Base-by-base conservation (phyloP, 257 asterid species). In the Ehretia macrophylla region DNA sequence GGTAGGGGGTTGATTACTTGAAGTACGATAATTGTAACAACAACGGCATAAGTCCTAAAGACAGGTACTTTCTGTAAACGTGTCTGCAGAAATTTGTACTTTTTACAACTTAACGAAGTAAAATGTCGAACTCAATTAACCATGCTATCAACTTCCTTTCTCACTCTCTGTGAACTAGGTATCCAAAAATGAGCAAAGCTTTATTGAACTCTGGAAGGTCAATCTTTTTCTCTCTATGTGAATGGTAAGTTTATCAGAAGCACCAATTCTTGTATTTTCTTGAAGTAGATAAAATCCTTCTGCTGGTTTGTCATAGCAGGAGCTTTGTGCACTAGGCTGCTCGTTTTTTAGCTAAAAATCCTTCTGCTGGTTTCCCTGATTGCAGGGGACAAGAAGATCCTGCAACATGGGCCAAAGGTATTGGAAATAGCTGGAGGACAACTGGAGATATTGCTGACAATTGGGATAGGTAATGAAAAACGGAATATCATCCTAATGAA, bases 401-500 rank as follows among this genome's bases (percentile, higher is more conserved):
- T 38, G 99, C 99, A 17, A 88, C 97, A 39, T 92, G 99, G 99
- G 99, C 91, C 38, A 75, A 74, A 61, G 63, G 81, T 17, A 35
- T 86, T 4, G 96, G 91, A 53, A 86, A 92, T 77, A 92, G 99
- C 62, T 92, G 97, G 99, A 81, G 99, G 73, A 92, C 96, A 23
- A 92, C 97, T 4, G 96, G 94, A 62, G 99, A 92, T 71, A 88
- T 92, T 51, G 40, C 63, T 5, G 97, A 92, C 66, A 63, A 69
- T 48, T 92, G 99, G 99, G 62, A 62, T 56, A 90, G 95, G 97
- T 89, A 48, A 54, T 14, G 17, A 17, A 12, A 3, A 11, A n/a
- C n/a, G n/a, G n/a, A n/a, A n/a, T n/a, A n/a, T n/a, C 4, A 18
- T 38, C 13, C 8, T 13, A 1, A 17, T 45, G 4, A 3, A 10